These are phyloP conservation scores for Aspergillus hancockii DNA, from an alignment of 495 filamentous ascomycete species.

Conservation along the genomic window DNA sequence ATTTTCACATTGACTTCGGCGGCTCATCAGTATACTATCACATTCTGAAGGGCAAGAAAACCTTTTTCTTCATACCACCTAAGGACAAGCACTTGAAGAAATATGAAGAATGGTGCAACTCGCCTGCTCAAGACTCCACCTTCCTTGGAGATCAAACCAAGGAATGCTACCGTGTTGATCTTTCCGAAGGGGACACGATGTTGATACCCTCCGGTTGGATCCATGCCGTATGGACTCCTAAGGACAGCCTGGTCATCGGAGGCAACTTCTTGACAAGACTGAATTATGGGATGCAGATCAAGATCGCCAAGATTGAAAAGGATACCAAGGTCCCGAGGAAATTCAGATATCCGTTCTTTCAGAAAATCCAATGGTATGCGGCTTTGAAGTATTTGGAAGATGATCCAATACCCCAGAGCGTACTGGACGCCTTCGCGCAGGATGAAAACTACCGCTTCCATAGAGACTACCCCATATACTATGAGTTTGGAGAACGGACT, in stretches of 20 bases:
- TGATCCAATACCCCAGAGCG: conserved; percentile 62
- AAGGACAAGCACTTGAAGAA: conserved; percentile 74
- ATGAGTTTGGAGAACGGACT: conserved; percentile 57
- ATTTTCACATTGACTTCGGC: conserved; percentile 81
- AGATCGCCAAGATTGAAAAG: conserved; percentile 70
- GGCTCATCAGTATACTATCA: conserved; percentile 80
- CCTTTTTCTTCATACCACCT: conserved; percentile 77
- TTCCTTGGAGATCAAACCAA: conserved; percentile 69
- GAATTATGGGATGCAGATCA: conserved; percentile 72
- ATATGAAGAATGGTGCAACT: conserved; percentile 77
- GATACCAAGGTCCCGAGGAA: conserved; percentile 69
- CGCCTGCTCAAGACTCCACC: conserved; percentile 69
- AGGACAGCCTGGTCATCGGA: conserved; percentile 74
- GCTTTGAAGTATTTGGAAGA: conserved; percentile 65
- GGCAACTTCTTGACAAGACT: conserved; percentile 74
- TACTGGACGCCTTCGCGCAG: conserved; percentile 57
- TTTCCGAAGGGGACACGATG: conserved; percentile 75
- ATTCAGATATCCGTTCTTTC: conserved; percentile 73
- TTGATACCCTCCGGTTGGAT: conserved; percentile 81
- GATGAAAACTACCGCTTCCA: conserved; percentile 56
- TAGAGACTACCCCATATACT: conserved; percentile 55
- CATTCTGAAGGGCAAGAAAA: conserved; percentile 74
- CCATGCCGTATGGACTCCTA: conserved; percentile 77
- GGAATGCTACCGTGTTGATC: conserved; percentile 73
- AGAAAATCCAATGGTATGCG: conserved; percentile 74